Conservation (phyloP, 1,284 basidiomycete genomes). For the Stygiomarasmius scandens region DNA sequence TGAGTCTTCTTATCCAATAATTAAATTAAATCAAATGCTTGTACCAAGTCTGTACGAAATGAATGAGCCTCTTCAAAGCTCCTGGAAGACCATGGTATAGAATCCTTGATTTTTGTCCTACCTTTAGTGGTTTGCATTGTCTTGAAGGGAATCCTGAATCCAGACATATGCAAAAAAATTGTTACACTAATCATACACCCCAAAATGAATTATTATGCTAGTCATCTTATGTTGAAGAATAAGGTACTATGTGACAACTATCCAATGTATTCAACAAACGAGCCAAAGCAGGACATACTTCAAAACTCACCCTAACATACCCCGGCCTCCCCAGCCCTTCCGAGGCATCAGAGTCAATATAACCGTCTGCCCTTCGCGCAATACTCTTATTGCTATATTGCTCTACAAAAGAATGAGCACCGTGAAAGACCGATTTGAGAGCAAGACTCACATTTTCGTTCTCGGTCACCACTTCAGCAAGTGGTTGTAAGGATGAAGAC, state of each 20-base stretch:
- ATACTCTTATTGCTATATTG: constrained; percentile 42
- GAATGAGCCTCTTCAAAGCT: too few species aligned
- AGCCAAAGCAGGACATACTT: neutral
- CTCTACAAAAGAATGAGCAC: constrained; percentile 27
- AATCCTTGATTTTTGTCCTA: too few species aligned
- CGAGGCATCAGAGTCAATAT: constrained; percentile 41
- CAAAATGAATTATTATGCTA: neutral
- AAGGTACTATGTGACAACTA: constrained; percentile 79
- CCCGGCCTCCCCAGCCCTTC: constrained; percentile 68
- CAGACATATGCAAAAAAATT: neutral
- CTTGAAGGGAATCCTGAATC: neutral
- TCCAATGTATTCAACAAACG: constrained; percentile 4
- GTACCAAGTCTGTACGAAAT: too few species aligned
- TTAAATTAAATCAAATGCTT: too few species aligned
- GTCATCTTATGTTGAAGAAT: constrained; percentile 28
- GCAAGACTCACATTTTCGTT: constrained; percentile 70
- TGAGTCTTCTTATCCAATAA: neutral
- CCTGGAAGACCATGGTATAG: too few species aligned
- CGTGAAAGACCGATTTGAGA: neutral
- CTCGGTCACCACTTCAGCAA: constrained; percentile 70
- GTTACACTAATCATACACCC: neutral
- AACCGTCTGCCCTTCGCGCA: constrained; percentile 36
- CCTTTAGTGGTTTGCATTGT: too few species aligned
- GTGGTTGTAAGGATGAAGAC: constrained; percentile 59
- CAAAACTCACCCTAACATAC: constrained; percentile 71